Evolutionary conservation across 352 stramenopile genomes (phyloP).

Genomic region (Peronospora tabacina): DNA sequence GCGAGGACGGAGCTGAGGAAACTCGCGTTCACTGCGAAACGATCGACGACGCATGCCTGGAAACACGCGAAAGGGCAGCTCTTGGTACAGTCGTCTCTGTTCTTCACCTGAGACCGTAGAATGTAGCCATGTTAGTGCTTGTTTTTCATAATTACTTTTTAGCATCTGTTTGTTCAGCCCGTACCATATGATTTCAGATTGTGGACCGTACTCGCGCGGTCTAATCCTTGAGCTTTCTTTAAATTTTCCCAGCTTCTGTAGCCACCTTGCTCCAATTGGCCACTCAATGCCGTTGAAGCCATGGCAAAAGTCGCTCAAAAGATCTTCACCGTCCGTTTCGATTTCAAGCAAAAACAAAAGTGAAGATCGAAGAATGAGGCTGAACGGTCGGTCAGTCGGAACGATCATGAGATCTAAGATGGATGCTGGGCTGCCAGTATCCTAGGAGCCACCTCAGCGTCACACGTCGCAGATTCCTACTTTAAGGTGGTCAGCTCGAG

Average conservation of each 20-base stretch:
- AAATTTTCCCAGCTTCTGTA: constrained; percentile 49
- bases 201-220: constrained; percentile 60
- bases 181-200: constrained; percentile 60
- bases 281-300: constrained; percentile 6
- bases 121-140: not conserved
- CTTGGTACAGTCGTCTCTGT: constrained; percentile 61
- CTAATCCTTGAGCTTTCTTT: constrained; percentile 51
- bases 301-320: not conserved
- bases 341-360: constrained; percentile 9
- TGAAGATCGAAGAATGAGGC: constrained; percentile 4
- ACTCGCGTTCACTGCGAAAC: constrained; percentile 57
- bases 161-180: not conserved
- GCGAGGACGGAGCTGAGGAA: constrained; percentile 41
- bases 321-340: not conserved
- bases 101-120: constrained; percentile 34
- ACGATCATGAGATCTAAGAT: not conserved
- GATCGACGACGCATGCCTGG: constrained; percentile 56
- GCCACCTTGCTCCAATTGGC: constrained; percentile 16
- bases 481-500: not conserved
- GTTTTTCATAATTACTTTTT: not conserved
- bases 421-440: constrained; percentile 19
- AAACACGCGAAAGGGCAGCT: constrained; percentile 55
- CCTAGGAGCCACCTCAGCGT: constrained; percentile 11
- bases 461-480: constrained; percentile 16
- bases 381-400: not conserved